Evolutionary conservation across 2,329 filamentous ascomycete species (phyloP), one percentile per base, ranked within the genome.

Genomic region (Phyllosticta citriasiana): DNA sequence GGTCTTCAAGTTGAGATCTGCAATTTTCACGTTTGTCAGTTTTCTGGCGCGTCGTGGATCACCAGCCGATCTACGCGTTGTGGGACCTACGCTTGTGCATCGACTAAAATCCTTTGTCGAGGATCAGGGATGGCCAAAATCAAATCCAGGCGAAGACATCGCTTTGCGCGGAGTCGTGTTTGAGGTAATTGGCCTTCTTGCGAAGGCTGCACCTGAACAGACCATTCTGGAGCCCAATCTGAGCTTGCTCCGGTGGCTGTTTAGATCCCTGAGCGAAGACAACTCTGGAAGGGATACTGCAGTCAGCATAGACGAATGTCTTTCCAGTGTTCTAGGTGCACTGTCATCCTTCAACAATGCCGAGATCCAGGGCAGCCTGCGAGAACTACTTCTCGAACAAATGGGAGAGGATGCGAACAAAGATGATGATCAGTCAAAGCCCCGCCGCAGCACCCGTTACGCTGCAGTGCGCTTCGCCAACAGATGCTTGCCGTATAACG

Each of bases 401-500:
- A 69, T 62, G 61, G 56, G 53, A 54, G 73, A 73, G 69, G 64
- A 66, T 14, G 69, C 59, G 53, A 56, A 57, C 53, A 72, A 73
- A 69, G 64, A 65, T 16, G 52, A 67, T 65, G 60, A 62, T 9
- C 24, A 40, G 5, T 55, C 58, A 12, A 33, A 51, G 35, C 52
- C 57, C 33, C 51, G 60, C 16, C 1, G 68, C 70, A 92, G 88
- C 67, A 88, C 88, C 35, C 85, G 89, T 7, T 94, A 92, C 74
- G 87, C 90, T 22, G 87, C 87, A 25, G 86, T 94, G 7, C 89
- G 94, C 62, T 97, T 93, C 80, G 90, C 91, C 10, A 97, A 97
- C 70, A 83, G 89, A 57, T 96, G 91, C 68, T 78, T 99, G 4
- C 84, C 88, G 0, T 97, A 91, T 67, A 81, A 81, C 22, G 91